These are phyloP conservation scores for Thuidium tamariscinum DNA, from an alignment of 225 moss, liverwort and hornwort genomes.

Conservation along the genomic window DNA sequence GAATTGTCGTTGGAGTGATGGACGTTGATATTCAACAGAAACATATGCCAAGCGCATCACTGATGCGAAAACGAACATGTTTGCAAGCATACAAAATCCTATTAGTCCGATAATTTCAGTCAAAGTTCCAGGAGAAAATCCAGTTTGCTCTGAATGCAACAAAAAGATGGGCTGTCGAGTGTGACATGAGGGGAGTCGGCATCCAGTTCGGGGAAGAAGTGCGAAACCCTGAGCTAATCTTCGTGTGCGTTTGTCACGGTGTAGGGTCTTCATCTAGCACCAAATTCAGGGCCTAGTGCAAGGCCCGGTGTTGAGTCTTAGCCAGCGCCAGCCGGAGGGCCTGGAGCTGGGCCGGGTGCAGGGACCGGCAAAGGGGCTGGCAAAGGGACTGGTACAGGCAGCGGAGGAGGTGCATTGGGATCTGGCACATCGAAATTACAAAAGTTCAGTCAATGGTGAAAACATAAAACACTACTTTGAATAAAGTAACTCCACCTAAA, in stretches of 20 bases:
- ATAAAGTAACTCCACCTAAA: background rate
- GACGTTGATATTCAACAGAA: background rate
- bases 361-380: background rate
- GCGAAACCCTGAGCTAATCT: too few species aligned
- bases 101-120: background rate
- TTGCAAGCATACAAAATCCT: background rate
- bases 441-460: background rate
- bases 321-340: background rate
- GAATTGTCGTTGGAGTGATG: background rate
- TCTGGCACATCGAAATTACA: background rate
- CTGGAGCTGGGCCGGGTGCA: background rate
- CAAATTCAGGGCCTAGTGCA: too few species aligned
- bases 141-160: background rate
- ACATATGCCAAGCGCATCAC: background rate
- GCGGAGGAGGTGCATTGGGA: background rate
- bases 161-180: background rate
- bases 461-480: background rate
- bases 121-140: background rate
- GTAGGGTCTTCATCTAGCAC: too few species aligned
- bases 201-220: background rate
- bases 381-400: background rate
- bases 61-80: background rate
- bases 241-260: too few species aligned
- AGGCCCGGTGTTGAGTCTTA: background rate
- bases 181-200: background rate